Base-by-base conservation (phyloP, 2,329 filamentous ascomycete species). In the Microdochium trichocladiopsis region DNA sequence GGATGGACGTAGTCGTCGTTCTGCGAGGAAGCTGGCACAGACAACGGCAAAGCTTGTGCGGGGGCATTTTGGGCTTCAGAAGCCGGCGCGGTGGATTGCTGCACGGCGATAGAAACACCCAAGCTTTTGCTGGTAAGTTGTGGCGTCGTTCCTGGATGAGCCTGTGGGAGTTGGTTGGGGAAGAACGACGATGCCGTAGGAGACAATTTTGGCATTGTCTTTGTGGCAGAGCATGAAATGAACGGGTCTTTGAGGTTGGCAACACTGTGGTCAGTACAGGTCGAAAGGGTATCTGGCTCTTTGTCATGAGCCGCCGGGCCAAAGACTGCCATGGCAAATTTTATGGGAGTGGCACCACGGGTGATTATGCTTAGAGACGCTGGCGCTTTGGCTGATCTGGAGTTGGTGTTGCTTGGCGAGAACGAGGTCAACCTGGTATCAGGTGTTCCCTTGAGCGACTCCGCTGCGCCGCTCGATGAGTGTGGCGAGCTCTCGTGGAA, bases 401-500 rank as follows among this genome's bases (percentile, higher is more conserved):
- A 66, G 14, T 75, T 74, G 50, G 67, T 66, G 41, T 82, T 80
- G 16, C 82, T 78, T 0, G 84, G 83, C 3, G 84, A 87, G 62
- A 87, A 86, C 5, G 78, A 70, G 4, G 83, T 84, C 43, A 85
- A 58, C 49, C 77, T 79, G 8, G 84, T 86, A 53, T 86, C 82
- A 0, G 85, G 84, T 5, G 86, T 88, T 16, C 77, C 79, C 58
- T 81, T 77, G 61, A 75, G 77, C 11, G 83, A 85, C 50, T 80
- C 79, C 28, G 73, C 74, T 21, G 70, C 74, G 47, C 75, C 78
- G 51, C 63, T 71, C 2, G 77, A 78, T 0, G 79, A 80, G 53
- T 69, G 72, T 47, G 79, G 77, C 2, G 79, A 81, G 28, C 74
- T 65, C 5, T 72, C 69, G 58, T 73, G 72, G 60, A 71, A 72